Evolutionary conservation across 1,284 basidiomycete genomes (phyloP).

Genomic region (Fistulinella staudtii): DNA sequence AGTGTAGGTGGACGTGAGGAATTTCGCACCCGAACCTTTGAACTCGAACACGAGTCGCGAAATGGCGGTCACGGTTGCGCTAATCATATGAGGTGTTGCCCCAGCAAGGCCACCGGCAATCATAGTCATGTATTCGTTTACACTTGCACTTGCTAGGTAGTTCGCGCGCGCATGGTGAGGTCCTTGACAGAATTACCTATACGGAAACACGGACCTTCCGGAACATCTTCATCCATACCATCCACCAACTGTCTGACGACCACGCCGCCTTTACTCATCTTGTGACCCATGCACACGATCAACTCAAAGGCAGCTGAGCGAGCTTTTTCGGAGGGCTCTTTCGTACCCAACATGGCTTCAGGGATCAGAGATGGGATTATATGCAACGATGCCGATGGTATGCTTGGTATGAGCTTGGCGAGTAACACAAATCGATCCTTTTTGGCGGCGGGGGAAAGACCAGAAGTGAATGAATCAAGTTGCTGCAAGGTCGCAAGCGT

Average conservation of each 20-base stretch:
- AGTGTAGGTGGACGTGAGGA: conserved; percentile 2
- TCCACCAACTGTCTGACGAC: conserved; percentile 78
- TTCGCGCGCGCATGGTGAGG: conserved; percentile 5
- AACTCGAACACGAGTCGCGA: conserved; percentile 96
- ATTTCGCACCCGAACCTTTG: conserved; percentile 55
- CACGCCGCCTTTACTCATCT: conserved; percentile 86
- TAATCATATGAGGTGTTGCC: conserved; percentile 96
- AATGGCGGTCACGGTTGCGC: conserved; percentile 92
- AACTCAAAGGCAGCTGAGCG: conserved; percentile 88
- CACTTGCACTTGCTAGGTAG: conserved; percentile 65
- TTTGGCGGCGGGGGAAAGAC: conserved; percentile 83
- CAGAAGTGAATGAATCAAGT: conserved; percentile 61
- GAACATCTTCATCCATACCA: conserved; percentile 75
- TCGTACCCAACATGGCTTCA: conserved; percentile 96
- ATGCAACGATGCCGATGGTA: conserved; percentile 76
- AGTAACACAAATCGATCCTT: conserved; percentile 88
- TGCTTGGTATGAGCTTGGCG: conserved; percentile 63
- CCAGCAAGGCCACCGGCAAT: conserved; percentile 93
- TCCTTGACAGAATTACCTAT: background rate
- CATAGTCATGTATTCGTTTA: conserved; percentile 97
- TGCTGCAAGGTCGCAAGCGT: conserved; percentile 49
- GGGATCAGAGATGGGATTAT: conserved; percentile 88
- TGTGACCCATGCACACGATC: conserved; percentile 87
- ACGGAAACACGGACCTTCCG: conserved; percentile 47
- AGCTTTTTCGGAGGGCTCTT: conserved; percentile 94